phyloP scores from a whole-genome alignment of 495 filamentous ascomycete genomes.

The Aspergillus coremiiformis region DNA sequence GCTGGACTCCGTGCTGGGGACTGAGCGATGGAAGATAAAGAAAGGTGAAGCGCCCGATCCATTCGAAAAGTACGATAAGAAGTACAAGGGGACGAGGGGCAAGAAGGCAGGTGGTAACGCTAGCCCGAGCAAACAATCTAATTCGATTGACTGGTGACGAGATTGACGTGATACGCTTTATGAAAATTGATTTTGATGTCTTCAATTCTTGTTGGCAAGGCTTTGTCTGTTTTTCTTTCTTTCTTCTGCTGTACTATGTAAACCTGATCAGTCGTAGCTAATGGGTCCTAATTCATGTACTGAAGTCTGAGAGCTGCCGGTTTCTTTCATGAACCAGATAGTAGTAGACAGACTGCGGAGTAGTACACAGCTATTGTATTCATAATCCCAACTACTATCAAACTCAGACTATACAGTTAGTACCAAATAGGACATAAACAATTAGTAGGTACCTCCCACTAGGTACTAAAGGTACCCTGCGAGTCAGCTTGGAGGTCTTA shows the following conservation, averaged over 20 bases:
- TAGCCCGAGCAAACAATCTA: conserved; percentile 34
- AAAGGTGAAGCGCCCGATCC: conserved; percentile 58
- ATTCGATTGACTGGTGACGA: conserved; percentile 63
- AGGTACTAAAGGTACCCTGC: too few species aligned
- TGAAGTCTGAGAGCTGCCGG: background rate
- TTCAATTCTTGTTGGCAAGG: background rate
- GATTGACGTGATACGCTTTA: background rate
- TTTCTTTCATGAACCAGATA: too few species aligned
- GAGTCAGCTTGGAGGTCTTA: too few species aligned
- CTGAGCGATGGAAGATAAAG: conserved; percentile 73
- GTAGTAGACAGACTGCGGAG: too few species aligned
- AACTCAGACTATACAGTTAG: background rate
- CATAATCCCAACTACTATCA: background rate
- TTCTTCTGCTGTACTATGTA: background rate
- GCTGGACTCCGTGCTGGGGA: conserved; percentile 75
- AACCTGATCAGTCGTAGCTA: background rate
- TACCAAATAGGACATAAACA: too few species aligned
- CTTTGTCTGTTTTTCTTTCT: background rate
- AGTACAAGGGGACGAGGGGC: conserved; percentile 49
- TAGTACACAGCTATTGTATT: background rate
- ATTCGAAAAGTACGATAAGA: conserved; percentile 65
- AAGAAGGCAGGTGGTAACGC: conserved; percentile 49
- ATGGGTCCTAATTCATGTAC: background rate
- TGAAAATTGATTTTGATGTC: conserved; percentile 1
- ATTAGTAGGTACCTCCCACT: too few species aligned